Percentiles rank a stretch among this genome's conserved stretches.
These are phyloP conservation scores for Dactylonectria estremocensis DNA, from an alignment of 2,329 filamentous ascomycete species.

Conservation along the genomic window DNA sequence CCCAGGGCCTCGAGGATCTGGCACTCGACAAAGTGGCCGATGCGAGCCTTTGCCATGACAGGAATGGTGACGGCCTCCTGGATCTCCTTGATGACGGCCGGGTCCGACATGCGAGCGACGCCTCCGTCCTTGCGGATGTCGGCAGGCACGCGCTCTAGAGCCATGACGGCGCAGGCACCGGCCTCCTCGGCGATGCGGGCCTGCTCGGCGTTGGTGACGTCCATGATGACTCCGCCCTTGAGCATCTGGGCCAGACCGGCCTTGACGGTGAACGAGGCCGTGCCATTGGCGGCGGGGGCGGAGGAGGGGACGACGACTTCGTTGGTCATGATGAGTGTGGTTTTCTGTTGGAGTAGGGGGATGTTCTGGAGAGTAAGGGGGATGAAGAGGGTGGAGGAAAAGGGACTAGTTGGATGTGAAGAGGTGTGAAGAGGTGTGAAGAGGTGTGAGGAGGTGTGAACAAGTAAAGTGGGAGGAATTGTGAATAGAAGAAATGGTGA, in stretches of 20 bases:
- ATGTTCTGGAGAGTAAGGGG: slow-evolving; percentile 1
- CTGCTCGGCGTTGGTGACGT: slow-evolving; percentile 94
- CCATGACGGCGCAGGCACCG: slow-evolving; percentile 97
- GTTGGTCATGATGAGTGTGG: slow-evolving; percentile 51
- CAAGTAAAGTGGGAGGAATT: background rate
- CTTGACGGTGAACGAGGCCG: slow-evolving; percentile 86
- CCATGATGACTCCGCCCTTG: slow-evolving; percentile 99
- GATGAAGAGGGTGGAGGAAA: background rate
- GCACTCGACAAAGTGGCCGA: slow-evolving; percentile 98
- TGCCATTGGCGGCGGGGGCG: slow-evolving; percentile 50
- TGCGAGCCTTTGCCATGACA: slow-evolving; percentile 99
- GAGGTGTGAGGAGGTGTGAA: background rate
- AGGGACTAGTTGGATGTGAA: background rate
- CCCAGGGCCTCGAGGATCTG: slow-evolving; percentile 97
- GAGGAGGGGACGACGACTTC: slow-evolving; percentile 42
- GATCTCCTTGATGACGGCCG: slow-evolving; percentile 94
- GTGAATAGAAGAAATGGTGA: background rate
- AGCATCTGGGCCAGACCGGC: slow-evolving; percentile 97
- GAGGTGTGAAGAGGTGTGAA: background rate
- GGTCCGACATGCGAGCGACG: slow-evolving; percentile 97
- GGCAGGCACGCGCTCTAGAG: slow-evolving; percentile 95
- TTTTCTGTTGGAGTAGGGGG: background rate
- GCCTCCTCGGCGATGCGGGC: slow-evolving; percentile 98
- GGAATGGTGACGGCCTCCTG: slow-evolving; percentile 96
- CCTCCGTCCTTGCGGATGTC: slow-evolving; percentile 95